Conservation (phyloP, 345 rosid genomes). For the Rhodomyrtus tomentosa region DNA sequence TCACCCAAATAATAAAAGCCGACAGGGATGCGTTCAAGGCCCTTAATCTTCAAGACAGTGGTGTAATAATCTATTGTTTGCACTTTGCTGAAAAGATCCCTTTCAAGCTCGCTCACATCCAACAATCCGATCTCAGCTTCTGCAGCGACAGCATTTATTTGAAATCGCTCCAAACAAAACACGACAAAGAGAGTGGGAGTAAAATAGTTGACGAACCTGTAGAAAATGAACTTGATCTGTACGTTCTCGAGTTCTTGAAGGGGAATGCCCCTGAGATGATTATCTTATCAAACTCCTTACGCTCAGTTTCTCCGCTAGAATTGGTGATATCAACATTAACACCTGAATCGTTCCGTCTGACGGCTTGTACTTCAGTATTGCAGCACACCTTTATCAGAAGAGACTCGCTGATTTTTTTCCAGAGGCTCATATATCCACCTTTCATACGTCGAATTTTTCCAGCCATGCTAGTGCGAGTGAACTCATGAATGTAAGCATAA, state of each 20-base stretch:
- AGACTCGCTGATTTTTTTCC: slow-evolving; percentile 35
- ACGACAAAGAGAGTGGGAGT: not conserved
- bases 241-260: slow-evolving; percentile 30
- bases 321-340: slow-evolving; percentile 26
- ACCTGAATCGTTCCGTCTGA: slow-evolving; percentile 19
- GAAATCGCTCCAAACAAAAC: not conserved
- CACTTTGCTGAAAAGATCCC: slow-evolving; percentile 45
- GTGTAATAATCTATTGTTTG: slow-evolving; percentile 57
- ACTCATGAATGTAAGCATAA: slow-evolving; percentile 56
- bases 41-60: slow-evolving; percentile 42
- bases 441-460: slow-evolving; percentile 53
- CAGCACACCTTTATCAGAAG: slow-evolving; percentile 32
- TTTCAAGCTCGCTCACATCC: slow-evolving; percentile 43
- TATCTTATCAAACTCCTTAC: slow-evolving; percentile 44
- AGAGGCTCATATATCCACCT: slow-evolving; percentile 47
- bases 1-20: slow-evolving; percentile 62
- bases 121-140: slow-evolving; percentile 27
- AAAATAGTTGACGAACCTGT: slow-evolving; percentile 19
- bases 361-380: slow-evolving; percentile 35
- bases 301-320: slow-evolving; percentile 17
- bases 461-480: slow-evolving; percentile 63
- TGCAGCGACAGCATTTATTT: slow-evolving; percentile 10
- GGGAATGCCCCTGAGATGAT: slow-evolving; percentile 50
- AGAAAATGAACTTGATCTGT: slow-evolving; percentile 22
- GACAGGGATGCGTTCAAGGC: slow-evolving; percentile 41